A percentile compares a stretch with the other conserved stretches of the same genome.
Conservation (phyloP, 306 rosid species). For the Vigna mungo region DNA sequence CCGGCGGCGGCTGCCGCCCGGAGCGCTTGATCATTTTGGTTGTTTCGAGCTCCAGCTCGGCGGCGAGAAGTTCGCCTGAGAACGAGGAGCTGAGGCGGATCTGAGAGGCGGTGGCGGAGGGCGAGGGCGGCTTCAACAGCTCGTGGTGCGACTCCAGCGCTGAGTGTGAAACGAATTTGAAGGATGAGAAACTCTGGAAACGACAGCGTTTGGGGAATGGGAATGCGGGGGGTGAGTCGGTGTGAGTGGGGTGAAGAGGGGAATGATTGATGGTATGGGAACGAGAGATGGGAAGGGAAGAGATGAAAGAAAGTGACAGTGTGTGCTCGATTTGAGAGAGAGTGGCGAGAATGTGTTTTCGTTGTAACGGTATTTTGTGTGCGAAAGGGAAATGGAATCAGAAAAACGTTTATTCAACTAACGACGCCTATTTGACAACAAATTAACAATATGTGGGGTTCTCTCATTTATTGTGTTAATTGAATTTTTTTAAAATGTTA, state of each 20-base stretch:
- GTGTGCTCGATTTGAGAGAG: neutral
- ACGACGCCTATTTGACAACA: too few relatives aligned
- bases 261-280: neutral
- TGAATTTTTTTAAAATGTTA: too few relatives aligned
- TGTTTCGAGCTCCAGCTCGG: slow-evolving; percentile 51
- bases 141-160: slow-evolving; percentile 66
- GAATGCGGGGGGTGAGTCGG: neutral
- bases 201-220: neutral
- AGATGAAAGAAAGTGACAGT: neutral
- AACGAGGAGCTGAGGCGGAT: slow-evolving; percentile 82
- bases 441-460: too few relatives aligned
- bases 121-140: slow-evolving; percentile 55
- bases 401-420: too few relatives aligned
- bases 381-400: neutral
- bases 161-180: neutral
- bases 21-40: slow-evolving; percentile 73
- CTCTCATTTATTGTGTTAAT: too few relatives aligned
- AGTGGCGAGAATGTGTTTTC: neutral
- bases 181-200: neutral
- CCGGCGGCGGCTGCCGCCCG: slow-evolving; percentile 46
- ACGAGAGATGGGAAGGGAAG: neutral
- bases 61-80: slow-evolving; percentile 61
- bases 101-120: slow-evolving; percentile 61
- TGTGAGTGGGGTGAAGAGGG: neutral
- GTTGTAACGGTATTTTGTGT: neutral